Evolutionary conservation across 2,329 filamentous ascomycete genomes (phyloP).

Genomic region (Mollisia scopiformis): DNA sequence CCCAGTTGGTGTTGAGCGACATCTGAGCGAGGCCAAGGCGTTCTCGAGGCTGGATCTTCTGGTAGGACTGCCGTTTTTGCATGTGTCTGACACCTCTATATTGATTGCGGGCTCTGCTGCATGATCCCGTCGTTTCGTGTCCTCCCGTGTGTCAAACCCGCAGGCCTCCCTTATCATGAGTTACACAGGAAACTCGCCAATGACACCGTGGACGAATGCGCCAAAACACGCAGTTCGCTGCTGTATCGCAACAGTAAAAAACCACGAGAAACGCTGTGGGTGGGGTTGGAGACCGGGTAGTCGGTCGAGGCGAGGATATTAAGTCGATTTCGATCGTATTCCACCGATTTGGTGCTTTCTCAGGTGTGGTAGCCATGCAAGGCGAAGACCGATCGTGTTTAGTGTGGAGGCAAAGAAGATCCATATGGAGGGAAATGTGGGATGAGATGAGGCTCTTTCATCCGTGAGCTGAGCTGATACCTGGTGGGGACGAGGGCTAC

Average conservation of each 20-base stretch:
- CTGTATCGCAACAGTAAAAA: background rate
- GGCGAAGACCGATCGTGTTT: background rate
- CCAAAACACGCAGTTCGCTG: background rate
- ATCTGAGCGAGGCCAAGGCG: background rate
- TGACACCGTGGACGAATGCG: background rate
- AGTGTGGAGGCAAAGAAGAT: too few relatives aligned
- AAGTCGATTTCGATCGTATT: background rate
- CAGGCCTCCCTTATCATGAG: background rate
- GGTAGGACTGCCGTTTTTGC: background rate
- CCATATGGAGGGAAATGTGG: too few relatives aligned
- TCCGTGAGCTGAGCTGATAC: too few relatives aligned
- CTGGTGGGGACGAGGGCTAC: too few relatives aligned
- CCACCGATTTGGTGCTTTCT: background rate
- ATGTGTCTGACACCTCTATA: background rate
- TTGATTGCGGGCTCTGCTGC: background rate
- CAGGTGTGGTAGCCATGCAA: background rate
- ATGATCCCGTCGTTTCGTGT: background rate
- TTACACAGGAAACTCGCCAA: background rate
- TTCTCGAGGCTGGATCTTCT: background rate
- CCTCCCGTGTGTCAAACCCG: background rate
- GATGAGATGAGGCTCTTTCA: background rate
- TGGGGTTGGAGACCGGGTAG: constrained; percentile 5
- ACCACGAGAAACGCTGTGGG: constrained; percentile 1
- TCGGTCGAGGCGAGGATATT: background rate
- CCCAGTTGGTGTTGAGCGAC: too few relatives aligned